Percentiles rank a stretch among this genome's conserved stretches.
Conservation (phyloP, 805 yeast genomes). For the Cyberlindnera americana region DNA sequence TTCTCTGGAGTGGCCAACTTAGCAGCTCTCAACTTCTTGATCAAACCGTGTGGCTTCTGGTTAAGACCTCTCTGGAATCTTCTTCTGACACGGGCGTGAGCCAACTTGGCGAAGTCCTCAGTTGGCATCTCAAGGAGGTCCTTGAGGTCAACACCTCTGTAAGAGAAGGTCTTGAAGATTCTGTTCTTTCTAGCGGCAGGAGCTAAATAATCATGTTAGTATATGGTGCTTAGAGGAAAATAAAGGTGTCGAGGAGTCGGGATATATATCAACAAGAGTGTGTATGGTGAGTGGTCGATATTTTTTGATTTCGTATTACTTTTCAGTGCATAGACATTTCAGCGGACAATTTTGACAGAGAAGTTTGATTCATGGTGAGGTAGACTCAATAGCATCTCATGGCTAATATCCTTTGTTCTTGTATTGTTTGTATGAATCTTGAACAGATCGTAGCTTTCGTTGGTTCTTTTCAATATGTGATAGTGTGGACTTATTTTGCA, state of each 20-base stretch:
- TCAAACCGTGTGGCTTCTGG: slow-evolving; percentile 91
- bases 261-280: no score
- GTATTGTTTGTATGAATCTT: no score
- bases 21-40: slow-evolving; percentile 97
- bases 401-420: background rate
- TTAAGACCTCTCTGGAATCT: slow-evolving; percentile 98
- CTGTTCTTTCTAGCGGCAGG: slow-evolving; percentile 71
- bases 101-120: slow-evolving; percentile 95
- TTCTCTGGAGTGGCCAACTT: slow-evolving; percentile 84
- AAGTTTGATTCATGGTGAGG: background rate
- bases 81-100: slow-evolving; percentile 99
- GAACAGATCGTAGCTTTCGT: no score
- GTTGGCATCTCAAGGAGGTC: slow-evolving; percentile 90
- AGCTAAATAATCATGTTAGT: slow-evolving; percentile 29
- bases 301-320: no score
- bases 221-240: background rate
- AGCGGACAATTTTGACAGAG: no score
- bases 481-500: no score
- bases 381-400: slow-evolving; percentile 1
- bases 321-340: no score
- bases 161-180: slow-evolving; percentile 93
- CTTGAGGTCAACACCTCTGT: slow-evolving; percentile 97
- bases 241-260: background rate
- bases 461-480: no score
- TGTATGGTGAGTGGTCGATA: no score